A percentile compares a stretch with the other conserved stretches of the same genome.
Evolutionary conservation across 2,329 filamentous ascomycete species (phyloP).

Genomic region (Ceratocystis cacaofunesta): DNA sequence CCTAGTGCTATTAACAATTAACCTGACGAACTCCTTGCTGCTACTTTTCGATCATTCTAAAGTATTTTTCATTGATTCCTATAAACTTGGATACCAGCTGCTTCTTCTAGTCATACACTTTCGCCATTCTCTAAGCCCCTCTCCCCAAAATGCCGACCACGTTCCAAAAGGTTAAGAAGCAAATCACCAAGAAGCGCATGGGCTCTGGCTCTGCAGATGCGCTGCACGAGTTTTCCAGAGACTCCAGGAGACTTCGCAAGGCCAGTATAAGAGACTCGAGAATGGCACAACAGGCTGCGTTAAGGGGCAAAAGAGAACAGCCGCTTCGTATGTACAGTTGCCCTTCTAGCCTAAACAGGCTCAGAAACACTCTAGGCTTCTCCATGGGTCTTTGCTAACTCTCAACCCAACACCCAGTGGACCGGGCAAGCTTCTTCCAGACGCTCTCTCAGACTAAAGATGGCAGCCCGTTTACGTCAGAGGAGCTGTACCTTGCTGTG

Average conservation of each 20-base stretch:
- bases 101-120: too few species aligned
- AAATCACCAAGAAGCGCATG: conserved; percentile 75
- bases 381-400: not conserved
- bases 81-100: too few species aligned
- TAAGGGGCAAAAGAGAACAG: conserved; percentile 58
- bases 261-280: conserved; percentile 72
- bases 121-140: too few species aligned
- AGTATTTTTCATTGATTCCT: not conserved
- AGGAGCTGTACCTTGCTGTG: conserved; percentile 47
- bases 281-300: conserved; percentile 54
- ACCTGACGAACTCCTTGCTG: not conserved
- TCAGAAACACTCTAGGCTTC: too few species aligned
- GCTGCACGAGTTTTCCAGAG: conserved; percentile 76
- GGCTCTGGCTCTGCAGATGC: conserved; percentile 45
- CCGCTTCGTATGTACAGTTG: conserved; percentile 44
- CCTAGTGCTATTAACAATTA: not conserved
- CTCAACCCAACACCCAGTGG: conserved; percentile 20
- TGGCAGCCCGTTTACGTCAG: conserved; percentile 34
- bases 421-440: conserved; percentile 49
- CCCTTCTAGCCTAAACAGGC: not conserved
- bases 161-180: conserved; percentile 72
- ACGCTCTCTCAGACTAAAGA: conserved; percentile 32
- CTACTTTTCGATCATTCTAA: not conserved
- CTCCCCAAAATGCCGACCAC: conserved; percentile 56
- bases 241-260: conserved; percentile 65